Conservation (phyloP, 2,329 filamentous ascomycete genomes). For the Immersiporthe knoxdaviesiana region DNA sequence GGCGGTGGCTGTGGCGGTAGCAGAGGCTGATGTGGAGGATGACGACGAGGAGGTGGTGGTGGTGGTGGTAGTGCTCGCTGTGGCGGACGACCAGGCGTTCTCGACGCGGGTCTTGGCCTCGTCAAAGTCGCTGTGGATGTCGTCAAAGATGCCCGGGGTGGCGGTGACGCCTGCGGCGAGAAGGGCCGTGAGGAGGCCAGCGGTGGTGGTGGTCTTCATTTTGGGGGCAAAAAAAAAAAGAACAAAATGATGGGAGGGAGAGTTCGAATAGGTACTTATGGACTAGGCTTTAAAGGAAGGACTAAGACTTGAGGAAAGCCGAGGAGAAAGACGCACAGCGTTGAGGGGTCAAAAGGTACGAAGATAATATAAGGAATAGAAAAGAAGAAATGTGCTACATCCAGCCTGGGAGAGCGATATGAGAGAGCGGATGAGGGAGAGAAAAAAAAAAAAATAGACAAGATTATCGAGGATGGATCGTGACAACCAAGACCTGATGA, state of each 20-base stretch:
- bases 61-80: constrained; percentile 1
- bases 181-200: background rate
- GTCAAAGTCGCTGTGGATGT: constrained; percentile 16
- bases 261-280: too few relatives aligned
- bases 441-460: background rate
- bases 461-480: background rate
- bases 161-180: constrained; percentile 11
- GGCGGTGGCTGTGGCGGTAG: constrained; percentile 5
- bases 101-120: constrained; percentile 3
- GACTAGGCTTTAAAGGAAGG: background rate
- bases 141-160: constrained; percentile 9
- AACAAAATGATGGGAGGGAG: too few relatives aligned
- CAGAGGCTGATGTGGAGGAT: background rate
- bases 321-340: constrained; percentile 10
- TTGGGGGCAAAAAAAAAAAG: too few relatives aligned
- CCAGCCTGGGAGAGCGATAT: constrained; percentile 8
- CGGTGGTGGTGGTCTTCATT: constrained; percentile 7
- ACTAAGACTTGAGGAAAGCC: too few relatives aligned
- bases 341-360: background rate
- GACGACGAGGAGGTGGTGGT: background rate
- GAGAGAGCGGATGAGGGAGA: background rate
- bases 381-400: background rate
- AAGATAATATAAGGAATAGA: constrained; percentile 1
- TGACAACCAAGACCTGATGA: constrained; percentile 5
- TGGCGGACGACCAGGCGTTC: constrained; percentile 10